phyloP scores from a whole-genome alignment of 768 basidiomycete species.

The Sporobolomyces pararoseus region DNA sequence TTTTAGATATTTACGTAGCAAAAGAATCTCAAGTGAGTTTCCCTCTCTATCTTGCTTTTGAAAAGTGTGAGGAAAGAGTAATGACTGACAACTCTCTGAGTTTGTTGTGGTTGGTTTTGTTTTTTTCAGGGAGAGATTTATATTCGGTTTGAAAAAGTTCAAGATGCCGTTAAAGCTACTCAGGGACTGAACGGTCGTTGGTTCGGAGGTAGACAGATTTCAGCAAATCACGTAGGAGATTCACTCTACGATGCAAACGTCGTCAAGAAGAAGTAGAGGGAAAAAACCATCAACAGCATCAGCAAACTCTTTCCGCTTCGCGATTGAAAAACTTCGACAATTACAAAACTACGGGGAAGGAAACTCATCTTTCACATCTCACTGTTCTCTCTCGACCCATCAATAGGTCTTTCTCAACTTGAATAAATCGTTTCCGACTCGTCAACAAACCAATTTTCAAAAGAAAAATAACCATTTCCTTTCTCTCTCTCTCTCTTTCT shows the following conservation, averaged over 20 bases:
- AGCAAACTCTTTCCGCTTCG: no score
- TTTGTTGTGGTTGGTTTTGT: background rate
- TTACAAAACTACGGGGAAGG: no score
- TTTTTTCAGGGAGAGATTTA: slow-evolving; percentile 84
- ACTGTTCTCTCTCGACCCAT: no score
- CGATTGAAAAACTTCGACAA: no score
- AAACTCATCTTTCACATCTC: no score
- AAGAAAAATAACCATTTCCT: no score
- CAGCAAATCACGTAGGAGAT: slow-evolving; percentile 29
- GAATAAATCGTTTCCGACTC: no score
- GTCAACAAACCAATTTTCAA: no score
- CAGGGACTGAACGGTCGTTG: slow-evolving; percentile 91
- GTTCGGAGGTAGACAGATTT: slow-evolving; percentile 56
- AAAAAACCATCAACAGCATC: no score
- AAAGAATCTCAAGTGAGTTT: slow-evolving; percentile 79
- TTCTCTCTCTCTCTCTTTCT: no score
- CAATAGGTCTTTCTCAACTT: no score
- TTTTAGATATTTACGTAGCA: slow-evolving; percentile 84
- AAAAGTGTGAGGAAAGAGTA: background rate
- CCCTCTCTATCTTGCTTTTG: background rate
- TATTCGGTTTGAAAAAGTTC: slow-evolving; percentile 77
- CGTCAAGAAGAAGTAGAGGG: background rate
- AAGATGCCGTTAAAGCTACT: slow-evolving; percentile 74
- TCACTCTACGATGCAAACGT: slow-evolving; percentile 32
- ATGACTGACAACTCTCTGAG: no score